Evolutionary conservation across 495 filamentous ascomycete genomes (phyloP).

Genomic region (Letharia lupina): DNA sequence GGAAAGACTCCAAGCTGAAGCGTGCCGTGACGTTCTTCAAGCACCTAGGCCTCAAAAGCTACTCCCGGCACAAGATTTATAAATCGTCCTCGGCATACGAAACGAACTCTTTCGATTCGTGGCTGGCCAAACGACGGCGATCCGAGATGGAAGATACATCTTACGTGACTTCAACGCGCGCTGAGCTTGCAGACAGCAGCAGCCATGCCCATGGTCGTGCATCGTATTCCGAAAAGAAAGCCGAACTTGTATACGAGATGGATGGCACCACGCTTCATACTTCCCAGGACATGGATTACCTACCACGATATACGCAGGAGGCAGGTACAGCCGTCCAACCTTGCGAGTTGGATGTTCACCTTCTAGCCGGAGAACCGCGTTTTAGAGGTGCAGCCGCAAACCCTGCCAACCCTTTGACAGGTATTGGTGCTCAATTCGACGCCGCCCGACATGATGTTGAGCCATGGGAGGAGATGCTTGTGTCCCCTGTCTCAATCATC

Average conservation of each 20-base stretch:
- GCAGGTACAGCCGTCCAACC: neutral
- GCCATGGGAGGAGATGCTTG: neutral
- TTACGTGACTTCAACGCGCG: neutral
- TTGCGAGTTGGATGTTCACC: neutral
- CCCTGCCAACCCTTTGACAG: neutral
- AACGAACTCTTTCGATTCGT: neutral
- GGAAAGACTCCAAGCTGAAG: slow-evolving; percentile 16
- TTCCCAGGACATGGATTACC: neutral
- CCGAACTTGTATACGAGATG: neutral
- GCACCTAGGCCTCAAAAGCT: slow-evolving; percentile 8
- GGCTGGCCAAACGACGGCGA: neutral
- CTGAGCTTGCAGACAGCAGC: neutral
- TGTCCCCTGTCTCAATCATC: neutral
- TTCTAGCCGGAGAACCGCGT: neutral
- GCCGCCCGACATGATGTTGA: neutral
- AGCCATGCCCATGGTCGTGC: neutral
- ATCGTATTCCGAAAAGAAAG: neutral
- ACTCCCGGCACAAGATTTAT: neutral
- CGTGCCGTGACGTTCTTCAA: slow-evolving; percentile 21
- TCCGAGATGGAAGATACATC: slow-evolving; percentile 3
- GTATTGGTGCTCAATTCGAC: neutral
- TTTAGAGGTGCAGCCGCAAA: too few species aligned
- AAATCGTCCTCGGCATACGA: neutral
- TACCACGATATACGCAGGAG: neutral
- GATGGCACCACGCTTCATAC: neutral